Evolutionary conservation across 177 flowering plant species (phyloP).

Genomic region (Vitis hybrid): DNA sequence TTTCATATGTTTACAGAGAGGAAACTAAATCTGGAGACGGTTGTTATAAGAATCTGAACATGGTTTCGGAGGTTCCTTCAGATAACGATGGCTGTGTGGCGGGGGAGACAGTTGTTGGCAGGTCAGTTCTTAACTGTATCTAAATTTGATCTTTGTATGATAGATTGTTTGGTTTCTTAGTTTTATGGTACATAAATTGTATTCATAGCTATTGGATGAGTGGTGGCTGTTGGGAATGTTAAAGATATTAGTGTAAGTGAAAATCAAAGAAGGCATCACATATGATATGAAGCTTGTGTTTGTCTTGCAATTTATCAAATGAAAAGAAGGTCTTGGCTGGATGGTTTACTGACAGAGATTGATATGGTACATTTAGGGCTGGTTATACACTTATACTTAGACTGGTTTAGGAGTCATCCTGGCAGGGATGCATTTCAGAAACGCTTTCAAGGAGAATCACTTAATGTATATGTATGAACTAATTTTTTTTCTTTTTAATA

Average conservation of each 20-base stretch:
- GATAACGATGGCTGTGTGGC: constrained; percentile 2
- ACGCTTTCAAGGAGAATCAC: no score
- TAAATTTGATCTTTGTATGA: neutral
- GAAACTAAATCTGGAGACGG: neutral
- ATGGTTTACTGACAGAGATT: no score
- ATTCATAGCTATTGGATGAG: neutral
- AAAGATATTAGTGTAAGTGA: neutral
- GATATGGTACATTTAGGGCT: no score
- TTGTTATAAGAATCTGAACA: neutral
- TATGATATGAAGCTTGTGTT: no score
- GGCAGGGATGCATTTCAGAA: no score
- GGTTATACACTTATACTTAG: no score
- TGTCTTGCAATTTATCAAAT: no score
- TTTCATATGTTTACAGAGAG: neutral
- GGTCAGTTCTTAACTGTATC: constrained; percentile 8
- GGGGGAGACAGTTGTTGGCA: neutral
- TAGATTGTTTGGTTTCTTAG: neutral
- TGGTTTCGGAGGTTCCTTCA: constrained; percentile 7
- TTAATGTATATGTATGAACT: no score
- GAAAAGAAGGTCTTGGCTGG: no score
- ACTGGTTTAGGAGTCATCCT: no score
- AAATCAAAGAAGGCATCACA: no score
- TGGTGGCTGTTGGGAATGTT: constrained; percentile 2
- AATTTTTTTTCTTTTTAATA: no score
- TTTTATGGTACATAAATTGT: neutral